Conservation (phyloP, 345 rosid species). For the Aurinia saxatilis region DNA sequence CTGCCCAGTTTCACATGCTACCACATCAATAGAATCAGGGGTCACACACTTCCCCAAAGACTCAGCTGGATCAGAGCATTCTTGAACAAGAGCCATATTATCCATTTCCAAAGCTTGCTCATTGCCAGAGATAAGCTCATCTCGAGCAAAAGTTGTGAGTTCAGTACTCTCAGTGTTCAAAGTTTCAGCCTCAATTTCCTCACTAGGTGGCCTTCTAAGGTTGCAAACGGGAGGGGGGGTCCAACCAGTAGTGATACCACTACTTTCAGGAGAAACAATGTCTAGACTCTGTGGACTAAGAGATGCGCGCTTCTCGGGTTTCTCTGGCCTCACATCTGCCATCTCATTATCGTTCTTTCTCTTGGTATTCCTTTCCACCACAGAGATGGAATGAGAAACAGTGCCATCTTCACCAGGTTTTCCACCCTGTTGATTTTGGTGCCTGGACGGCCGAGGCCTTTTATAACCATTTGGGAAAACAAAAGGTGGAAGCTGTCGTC, state of each 20-base stretch:
- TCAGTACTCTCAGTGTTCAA: slow-evolving; percentile 2
- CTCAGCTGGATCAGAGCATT: slow-evolving; percentile 30
- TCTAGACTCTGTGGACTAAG: slow-evolving; percentile 39
- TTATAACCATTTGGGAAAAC: slow-evolving; percentile 60
- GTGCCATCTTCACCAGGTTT: slow-evolving; percentile 41
- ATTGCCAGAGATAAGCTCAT: slow-evolving; percentile 12
- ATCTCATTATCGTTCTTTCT: slow-evolving; percentile 40
- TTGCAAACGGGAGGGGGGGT: slow-evolving; percentile 30
- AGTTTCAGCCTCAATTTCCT: slow-evolving; percentile 22
- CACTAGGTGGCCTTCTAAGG: slow-evolving; percentile 26
- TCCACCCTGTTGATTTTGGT: slow-evolving; percentile 38
- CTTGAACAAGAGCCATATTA: slow-evolving; percentile 26
- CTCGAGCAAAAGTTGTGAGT: slow-evolving; percentile 18
- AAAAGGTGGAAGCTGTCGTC: slow-evolving; percentile 59
- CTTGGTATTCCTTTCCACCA: slow-evolving; percentile 38
- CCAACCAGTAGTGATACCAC: slow-evolving; percentile 32
- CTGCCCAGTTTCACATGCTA: slow-evolving; percentile 15
- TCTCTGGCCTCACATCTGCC: slow-evolving; percentile 33
- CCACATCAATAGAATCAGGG: slow-evolving; percentile 21
- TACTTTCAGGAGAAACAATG: slow-evolving; percentile 41
- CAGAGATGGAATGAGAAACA: slow-evolving; percentile 32
- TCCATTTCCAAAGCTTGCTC: slow-evolving; percentile 25
- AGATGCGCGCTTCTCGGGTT: slow-evolving; percentile 44
- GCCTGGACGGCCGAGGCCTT: slow-evolving; percentile 43
- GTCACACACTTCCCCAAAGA: slow-evolving; percentile 31